Conservation (phyloP, 2,329 filamentous ascomycete species). For the Diaporthe aspalathi region DNA sequence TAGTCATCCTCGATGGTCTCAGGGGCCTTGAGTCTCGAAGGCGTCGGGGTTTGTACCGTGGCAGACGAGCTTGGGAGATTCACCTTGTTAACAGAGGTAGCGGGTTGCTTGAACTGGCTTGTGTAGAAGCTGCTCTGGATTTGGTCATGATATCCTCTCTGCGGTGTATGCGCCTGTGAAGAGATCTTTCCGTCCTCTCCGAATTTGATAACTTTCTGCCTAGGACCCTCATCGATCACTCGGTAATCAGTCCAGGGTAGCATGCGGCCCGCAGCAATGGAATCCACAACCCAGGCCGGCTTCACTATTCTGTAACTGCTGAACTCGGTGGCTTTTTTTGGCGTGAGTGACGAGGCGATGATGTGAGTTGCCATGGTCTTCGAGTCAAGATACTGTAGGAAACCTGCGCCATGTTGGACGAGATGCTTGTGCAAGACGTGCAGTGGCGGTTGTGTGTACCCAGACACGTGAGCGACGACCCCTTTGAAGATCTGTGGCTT, state of each 20-base stretch:
- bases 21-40: constrained; percentile 31
- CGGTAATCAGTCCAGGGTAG: constrained; percentile 89
- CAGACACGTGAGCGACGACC: constrained; percentile 90
- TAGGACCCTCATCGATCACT: constrained; percentile 84
- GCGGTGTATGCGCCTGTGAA: constrained; percentile 71
- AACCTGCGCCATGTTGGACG: constrained; percentile 92
- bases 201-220: constrained; percentile 80
- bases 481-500: constrained; percentile 91
- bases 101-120: constrained; percentile 68
- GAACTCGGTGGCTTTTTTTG: constrained; percentile 93
- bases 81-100: constrained; percentile 41
- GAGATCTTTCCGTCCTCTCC: constrained; percentile 69
- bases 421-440: constrained; percentile 83
- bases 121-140: constrained; percentile 86
- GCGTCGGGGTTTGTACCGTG: constrained; percentile 24
- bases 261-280: constrained; percentile 81
- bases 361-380: constrained; percentile 98
- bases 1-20: constrained; percentile 56
- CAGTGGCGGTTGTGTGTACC: constrained; percentile 93
- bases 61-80: constrained; percentile 42
- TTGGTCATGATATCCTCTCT: constrained; percentile 81
- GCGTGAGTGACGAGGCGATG: constrained; percentile 88
- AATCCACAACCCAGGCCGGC: constrained; percentile 94
- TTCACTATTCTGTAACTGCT: constrained; percentile 90
- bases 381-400: constrained; percentile 92